Evolutionary conservation across 2,329 filamentous ascomycete species (phyloP), one percentile per base, ranked within the genome.

Genomic region (Teratosphaeria epicoccoides): DNA sequence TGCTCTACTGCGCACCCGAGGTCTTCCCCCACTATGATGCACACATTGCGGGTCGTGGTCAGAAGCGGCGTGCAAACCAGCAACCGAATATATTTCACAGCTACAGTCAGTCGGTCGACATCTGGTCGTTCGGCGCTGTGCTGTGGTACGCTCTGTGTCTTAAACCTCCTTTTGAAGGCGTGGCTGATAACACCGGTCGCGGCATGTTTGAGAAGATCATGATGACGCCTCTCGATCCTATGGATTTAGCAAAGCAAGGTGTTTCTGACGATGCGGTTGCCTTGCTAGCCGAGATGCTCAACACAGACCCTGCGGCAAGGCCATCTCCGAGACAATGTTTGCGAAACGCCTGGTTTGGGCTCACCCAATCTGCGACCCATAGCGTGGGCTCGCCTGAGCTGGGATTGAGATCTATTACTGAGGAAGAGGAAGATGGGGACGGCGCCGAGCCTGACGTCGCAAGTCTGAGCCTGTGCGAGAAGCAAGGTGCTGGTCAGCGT

Each of bases 81-180:
- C 59, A 61, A 43, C 60, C 64, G 14, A 70, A 45, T 70, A 72
- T 70, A 69, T 76, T 63, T 70, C 73, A 70, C 62, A 83, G 88
- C 22, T 98, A 98, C 67, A 88, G 84, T 63, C 88, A 95, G 55
- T 88, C 89, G 1, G 87, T 97, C 26, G 93, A 98, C 65, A 87
- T 96, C 56, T 98, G 93, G 91, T 97, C 93, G 0, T 81, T 95
- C 46, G 93, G 88, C 14, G 93, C 90, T 12, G 93, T 98, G 1
- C 71, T 97, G 5, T 98, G 89, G 71, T 93, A 87, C 63, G 76
- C 88, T 6, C 74, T 98, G n/a, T 89, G 85, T 4, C 82, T 81
- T 10, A 77, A 77, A 25, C 86, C 91, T 24, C 91, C 93, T 0
- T 97, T 88, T 66, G 84, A 84, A 24, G 89, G 87, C 14, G 81